Percentiles rank a stretch among this genome's conserved stretches.
phyloP scores from a whole-genome alignment of 75 land plant species.

The Cunninghamia lanceolata region DNA sequence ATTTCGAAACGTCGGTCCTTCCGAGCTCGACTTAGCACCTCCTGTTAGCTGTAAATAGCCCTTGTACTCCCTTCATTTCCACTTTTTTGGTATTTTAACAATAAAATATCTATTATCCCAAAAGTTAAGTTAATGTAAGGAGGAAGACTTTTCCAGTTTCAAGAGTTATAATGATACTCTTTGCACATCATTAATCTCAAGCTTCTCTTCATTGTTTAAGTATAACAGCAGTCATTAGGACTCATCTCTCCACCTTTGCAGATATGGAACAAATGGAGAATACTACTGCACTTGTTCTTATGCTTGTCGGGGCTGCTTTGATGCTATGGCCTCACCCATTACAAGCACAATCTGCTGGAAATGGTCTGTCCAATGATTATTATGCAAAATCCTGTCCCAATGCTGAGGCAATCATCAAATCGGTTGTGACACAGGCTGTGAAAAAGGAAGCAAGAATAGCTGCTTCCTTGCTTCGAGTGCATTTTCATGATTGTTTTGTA shows the following conservation, averaged over 20 bases:
- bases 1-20: too few species aligned
- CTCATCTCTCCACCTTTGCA: background rate
- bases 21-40: too few species aligned
- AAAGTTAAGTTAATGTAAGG: background rate
- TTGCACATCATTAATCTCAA: too few species aligned
- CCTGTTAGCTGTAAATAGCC: too few species aligned
- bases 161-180: background rate
- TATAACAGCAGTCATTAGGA: background rate
- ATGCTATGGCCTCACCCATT: background rate
- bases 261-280: background rate
- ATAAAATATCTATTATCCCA: background rate
- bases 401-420: conserved; percentile 28
- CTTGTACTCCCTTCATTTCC: too few species aligned
- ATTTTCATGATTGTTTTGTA: conserved; percentile 77
- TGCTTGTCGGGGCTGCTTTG: background rate
- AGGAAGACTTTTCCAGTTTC: background rate
- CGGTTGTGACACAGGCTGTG: conserved; percentile 3
- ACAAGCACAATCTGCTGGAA: background rate
- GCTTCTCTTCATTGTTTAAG: background rate
- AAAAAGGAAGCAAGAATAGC: conserved; percentile 35
- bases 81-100: background rate
- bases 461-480: conserved; percentile 58
- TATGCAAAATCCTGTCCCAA: conserved; percentile 46
- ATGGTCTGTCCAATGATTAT: conserved; percentile 14
- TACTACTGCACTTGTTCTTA: background rate